Conservation (phyloP, 768 basidiomycete species). For the Tricholoma flavovirens region DNA sequence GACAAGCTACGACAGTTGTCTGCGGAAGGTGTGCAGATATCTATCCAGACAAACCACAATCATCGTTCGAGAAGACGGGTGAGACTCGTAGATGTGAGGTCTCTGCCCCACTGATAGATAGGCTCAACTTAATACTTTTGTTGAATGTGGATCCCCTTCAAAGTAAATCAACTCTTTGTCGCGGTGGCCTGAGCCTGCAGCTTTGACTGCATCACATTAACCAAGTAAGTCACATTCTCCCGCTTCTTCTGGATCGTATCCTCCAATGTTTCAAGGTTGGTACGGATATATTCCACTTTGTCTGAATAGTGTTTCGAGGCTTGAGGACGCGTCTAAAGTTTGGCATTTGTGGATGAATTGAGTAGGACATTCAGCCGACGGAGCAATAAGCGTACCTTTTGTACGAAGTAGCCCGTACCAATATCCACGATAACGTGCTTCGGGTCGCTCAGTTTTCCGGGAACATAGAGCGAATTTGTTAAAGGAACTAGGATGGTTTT, state of each 20-base stretch:
- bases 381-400: constrained; percentile 59
- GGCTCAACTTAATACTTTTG: not conserved
- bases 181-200: constrained; percentile 26
- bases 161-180: constrained; percentile 12
- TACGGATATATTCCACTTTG: constrained; percentile 78
- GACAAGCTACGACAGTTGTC: not conserved
- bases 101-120: not conserved
- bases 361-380: not conserved
- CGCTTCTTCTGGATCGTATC: constrained; percentile 88
- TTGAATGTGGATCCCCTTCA: not conserved
- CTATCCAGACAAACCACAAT: not conserved
- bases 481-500: constrained; percentile 89
- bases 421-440: constrained; percentile 92
- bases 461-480: constrained; percentile 93
- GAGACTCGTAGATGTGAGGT: not conserved
- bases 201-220: constrained; percentile 67
- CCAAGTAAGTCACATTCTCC: constrained; percentile 75
- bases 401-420: constrained; percentile 94
- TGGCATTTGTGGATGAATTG: not conserved
- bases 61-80: not conserved
- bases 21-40: not conserved
- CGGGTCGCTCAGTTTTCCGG: constrained; percentile 77
- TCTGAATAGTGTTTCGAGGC: constrained; percentile 75
- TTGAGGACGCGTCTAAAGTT: constrained; percentile 67
- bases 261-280: constrained; percentile 82